These are phyloP conservation scores for Starmerella scarabaei DNA, from an alignment of 805 yeast genomes.

Conservation along the genomic window DNA sequence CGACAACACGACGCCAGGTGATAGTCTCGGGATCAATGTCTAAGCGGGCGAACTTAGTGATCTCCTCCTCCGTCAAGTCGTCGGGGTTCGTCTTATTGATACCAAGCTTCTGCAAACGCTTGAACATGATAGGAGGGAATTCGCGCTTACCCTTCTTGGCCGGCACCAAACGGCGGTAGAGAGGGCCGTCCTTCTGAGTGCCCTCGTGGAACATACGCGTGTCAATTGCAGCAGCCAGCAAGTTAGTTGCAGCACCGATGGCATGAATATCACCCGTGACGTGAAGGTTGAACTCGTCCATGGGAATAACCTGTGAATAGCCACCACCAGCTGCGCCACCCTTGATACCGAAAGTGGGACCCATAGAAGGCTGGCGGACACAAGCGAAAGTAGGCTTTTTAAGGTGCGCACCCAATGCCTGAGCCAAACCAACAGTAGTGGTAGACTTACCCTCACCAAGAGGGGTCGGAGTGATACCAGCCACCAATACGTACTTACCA, in stretches of 20 bases:
- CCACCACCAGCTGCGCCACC: constrained; percentile 99
- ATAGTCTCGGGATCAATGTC: constrained; percentile 83
- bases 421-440: constrained; percentile 92
- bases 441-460: constrained; percentile 97
- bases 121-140: constrained; percentile 43
- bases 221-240: constrained; percentile 91
- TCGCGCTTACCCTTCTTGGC: constrained; percentile 65
- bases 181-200: constrained; percentile 64
- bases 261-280: constrained; percentile 97
- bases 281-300: constrained; percentile 98
- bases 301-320: constrained; percentile 92
- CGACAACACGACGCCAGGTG: constrained; percentile 87
- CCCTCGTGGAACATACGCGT: constrained; percentile 92
- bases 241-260: constrained; percentile 82
- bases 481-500: constrained; percentile 82
- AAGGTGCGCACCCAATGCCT: constrained; percentile 86
- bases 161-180: constrained; percentile 78
- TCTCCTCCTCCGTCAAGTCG: constrained; percentile 64
- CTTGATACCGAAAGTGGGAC: constrained; percentile 96
- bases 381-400: constrained; percentile 76
- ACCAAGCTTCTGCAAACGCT: constrained; percentile 65
- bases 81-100: constrained; percentile 60
- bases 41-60: constrained; percentile 60
- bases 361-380: constrained; percentile 97
- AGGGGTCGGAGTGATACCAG: constrained; percentile 98